Evolutionary conservation across 2,329 filamentous ascomycete species (phyloP).

Genomic region (Monosporascus sp.): DNA sequence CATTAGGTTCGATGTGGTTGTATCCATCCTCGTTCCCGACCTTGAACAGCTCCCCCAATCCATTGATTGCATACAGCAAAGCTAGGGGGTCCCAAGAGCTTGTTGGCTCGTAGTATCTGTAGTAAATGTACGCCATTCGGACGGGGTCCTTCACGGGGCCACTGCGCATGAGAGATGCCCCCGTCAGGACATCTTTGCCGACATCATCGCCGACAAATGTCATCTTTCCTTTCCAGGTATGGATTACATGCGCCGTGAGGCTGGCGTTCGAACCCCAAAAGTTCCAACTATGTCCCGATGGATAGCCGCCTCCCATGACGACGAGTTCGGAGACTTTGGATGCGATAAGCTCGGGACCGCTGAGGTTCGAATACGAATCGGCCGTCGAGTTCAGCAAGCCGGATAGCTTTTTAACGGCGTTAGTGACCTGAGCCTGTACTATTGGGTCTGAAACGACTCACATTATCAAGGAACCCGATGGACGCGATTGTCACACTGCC

Average conservation of each 20-base stretch:
- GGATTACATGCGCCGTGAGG: constrained; percentile 38
- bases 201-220: constrained; percentile 41
- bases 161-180: constrained; percentile 28
- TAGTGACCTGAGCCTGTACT: constrained; percentile 3
- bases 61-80: constrained; percentile 34
- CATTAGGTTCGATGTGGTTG: constrained; percentile 35
- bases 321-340: constrained; percentile 44
- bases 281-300: constrained; percentile 43
- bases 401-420: constrained; percentile 31
- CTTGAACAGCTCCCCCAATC: constrained; percentile 31
- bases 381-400: constrained; percentile 39
- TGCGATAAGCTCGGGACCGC: constrained; percentile 35
- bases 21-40: constrained; percentile 34
- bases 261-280: constrained; percentile 38
- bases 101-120: constrained; percentile 29
- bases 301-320: constrained; percentile 48
- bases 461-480: constrained; percentile 41
- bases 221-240: constrained; percentile 36
- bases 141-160: constrained; percentile 30
- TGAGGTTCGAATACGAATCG: constrained; percentile 34
- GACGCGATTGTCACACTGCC: constrained; percentile 40
- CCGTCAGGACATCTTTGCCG: constrained; percentile 36
- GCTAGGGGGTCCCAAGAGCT: constrained; percentile 40
- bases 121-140: constrained; percentile 34
- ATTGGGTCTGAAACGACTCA: constrained; percentile 10